These are phyloP conservation scores for Globisporangium perplexum DNA, from an alignment of 352 stramenopile species.

Conservation along the genomic window DNA sequence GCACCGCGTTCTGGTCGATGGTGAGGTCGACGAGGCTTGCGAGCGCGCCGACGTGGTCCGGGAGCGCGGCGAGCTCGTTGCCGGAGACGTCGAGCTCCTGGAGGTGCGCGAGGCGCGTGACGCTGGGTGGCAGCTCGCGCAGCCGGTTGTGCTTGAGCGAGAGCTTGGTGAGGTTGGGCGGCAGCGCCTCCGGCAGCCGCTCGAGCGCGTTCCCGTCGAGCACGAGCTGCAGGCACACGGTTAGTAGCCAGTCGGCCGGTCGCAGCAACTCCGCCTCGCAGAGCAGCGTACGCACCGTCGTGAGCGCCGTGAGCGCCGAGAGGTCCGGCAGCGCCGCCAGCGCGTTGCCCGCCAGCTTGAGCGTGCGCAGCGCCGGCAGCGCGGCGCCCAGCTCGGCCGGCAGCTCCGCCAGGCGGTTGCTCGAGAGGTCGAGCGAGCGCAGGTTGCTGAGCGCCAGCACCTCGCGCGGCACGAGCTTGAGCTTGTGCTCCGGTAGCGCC, in stretches of 20 bases:
- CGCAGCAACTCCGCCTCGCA: background rate
- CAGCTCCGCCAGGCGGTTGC: conserved; percentile 57
- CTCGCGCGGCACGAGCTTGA: conserved; percentile 63
- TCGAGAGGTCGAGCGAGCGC: conserved; percentile 66
- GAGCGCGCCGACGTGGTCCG: conserved; percentile 36
- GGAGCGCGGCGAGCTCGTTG: conserved; percentile 46
- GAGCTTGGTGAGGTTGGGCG: conserved; percentile 71
- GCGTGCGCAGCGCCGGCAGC: conserved; percentile 56
- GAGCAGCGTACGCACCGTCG: conserved; percentile 33
- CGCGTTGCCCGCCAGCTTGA: conserved; percentile 65
- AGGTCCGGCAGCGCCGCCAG: conserved; percentile 58
- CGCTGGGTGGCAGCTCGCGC: conserved; percentile 26
- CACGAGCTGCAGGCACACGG: conserved; percentile 32
- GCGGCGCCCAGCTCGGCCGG: conserved; percentile 25
- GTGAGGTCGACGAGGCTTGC: conserved; percentile 59
- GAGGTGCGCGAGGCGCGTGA: conserved; percentile 44
- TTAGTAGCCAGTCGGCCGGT: background rate
- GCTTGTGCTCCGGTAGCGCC: conserved; percentile 64
- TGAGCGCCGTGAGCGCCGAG: conserved; percentile 56
- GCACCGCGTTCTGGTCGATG: conserved; percentile 56
- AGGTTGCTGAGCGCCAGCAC: conserved; percentile 44
- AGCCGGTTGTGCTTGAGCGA: conserved; percentile 66
- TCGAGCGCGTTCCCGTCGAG: conserved; percentile 67
- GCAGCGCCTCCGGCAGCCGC: conserved; percentile 44
- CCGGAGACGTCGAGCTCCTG: conserved; percentile 66